A percentile compares a stretch with the other conserved stretches of the same genome.
phyloP scores from a whole-genome alignment of 495 filamentous ascomycete species.

The Penicillium antarcticum region DNA sequence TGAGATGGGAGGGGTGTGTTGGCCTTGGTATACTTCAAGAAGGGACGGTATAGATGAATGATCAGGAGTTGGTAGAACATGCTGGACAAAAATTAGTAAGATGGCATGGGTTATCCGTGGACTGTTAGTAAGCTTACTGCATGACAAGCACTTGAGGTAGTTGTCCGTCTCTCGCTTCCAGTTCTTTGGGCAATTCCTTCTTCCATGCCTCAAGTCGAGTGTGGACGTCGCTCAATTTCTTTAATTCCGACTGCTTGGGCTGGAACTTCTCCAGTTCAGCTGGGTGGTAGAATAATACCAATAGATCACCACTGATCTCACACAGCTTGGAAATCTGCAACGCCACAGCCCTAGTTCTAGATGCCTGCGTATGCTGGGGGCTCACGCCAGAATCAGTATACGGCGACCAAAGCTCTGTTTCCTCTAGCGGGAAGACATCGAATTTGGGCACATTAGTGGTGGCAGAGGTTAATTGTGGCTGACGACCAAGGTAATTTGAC shows the following conservation, averaged over 20 bases:
- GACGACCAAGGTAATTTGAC: conserved; percentile 94
- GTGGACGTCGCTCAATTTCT: conserved; percentile 89
- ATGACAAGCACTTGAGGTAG: conserved; percentile 86
- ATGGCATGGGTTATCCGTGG: too few relatives aligned
- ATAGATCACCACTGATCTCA: conserved; percentile 89
- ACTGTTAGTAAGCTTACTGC: conserved; percentile 65
- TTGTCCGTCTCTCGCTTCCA: conserved; percentile 86
- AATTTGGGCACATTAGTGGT: conserved; percentile 82
- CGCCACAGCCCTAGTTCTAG: conserved; percentile 77
- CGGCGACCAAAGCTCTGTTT: conserved; percentile 79
- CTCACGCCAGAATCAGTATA: conserved; percentile 81
- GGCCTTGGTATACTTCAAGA: conserved; percentile 80
- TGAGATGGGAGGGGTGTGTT: conserved; percentile 81
- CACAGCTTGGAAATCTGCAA: conserved; percentile 79
- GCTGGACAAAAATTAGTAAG: conserved; percentile 47
- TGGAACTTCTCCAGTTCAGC: conserved; percentile 53
- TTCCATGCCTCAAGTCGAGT: conserved; percentile 89
- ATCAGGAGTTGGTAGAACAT: conserved; percentile 98
- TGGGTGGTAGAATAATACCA: conserved; percentile 89
- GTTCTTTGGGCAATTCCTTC: conserved; percentile 76
- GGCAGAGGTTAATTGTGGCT: conserved; percentile 78
- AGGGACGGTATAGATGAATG: conserved; percentile 95
- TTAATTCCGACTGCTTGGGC: conserved; percentile 77
- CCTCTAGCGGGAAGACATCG: conserved; percentile 88
- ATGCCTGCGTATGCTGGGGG: conserved; percentile 69